A percentile compares a stretch with the other conserved stretches of the same genome.
Conservation (phyloP, 139 green algal species). For the Zygnema cylindricum region DNA sequence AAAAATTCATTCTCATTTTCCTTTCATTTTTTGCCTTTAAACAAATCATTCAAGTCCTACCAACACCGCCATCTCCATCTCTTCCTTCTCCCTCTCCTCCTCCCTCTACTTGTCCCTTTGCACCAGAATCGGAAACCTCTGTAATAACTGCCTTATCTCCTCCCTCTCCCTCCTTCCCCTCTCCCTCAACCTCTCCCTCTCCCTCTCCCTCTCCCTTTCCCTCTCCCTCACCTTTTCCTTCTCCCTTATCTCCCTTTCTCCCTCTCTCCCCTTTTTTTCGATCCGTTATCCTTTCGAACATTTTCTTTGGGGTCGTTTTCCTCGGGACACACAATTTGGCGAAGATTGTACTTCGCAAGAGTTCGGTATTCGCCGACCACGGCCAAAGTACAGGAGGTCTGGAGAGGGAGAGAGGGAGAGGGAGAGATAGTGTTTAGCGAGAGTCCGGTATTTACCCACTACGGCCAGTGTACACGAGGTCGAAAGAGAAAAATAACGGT, state of each 20-base stretch:
- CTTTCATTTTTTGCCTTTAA: too few species aligned
- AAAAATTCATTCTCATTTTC: too few species aligned
- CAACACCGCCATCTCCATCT: neutral
- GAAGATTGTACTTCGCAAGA: neutral
- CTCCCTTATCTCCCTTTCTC: neutral
- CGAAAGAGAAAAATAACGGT: neutral
- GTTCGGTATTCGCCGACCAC: neutral
- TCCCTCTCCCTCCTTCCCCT: neutral
- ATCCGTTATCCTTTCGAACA: neutral
- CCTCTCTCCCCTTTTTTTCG: neutral
- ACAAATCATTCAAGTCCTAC: neutral
- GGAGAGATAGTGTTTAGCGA: neutral
- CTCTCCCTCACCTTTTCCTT: neutral
- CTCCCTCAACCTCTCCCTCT: neutral
- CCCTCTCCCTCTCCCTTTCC: neutral
- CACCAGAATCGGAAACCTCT: too few species aligned
- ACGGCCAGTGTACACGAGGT: neutral
- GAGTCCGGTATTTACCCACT: neutral
- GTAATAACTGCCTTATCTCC: neutral
- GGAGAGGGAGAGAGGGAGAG: neutral
- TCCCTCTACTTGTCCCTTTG: neutral
- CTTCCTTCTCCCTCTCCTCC: neutral
- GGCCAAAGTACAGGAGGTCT: neutral
- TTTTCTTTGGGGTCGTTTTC: neutral
- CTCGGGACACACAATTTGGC: neutral